Evolutionary conservation across 306 rosid species (phyloP), one percentile per base, ranked within the genome.

Genomic region (Nissolia schottii): DNA sequence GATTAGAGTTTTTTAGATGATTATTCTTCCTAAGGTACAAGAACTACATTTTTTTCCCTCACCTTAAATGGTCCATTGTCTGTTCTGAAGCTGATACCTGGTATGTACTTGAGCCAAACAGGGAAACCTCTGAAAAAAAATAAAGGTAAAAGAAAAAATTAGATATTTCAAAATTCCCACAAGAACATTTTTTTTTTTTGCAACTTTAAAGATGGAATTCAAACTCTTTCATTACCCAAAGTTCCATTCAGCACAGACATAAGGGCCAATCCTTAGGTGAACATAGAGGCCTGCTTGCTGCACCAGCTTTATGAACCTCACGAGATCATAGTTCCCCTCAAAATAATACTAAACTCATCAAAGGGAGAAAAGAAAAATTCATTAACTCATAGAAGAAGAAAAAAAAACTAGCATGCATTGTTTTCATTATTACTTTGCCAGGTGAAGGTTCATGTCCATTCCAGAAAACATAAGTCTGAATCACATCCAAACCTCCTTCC

Each of bases 161-260:
- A 56, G 8, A 64, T 29, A 19, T 37, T 46, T 71, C 64, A 16
- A 13, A 71, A 53, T 71, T 53, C 62, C 48, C 3, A 32, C 28
- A 32, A 18, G 18, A 34, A 61, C 50, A 13, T 38, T 62, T 69
- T 63, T 2, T 3, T 23, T 11, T 12, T 24, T 57, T 63, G 2
- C 3, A 18, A 12, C 8, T 19, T 38, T 49, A 23, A 70, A 59
- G 5, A 64, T 14, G 22, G 71, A 60, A 55, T 68, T 72, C 0
- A 75, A 27, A 15, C 29, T 12, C 46, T 50, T 45, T 62, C 15
- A 41, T 74, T 94, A 94, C 99, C 99, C 99, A 37, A 94, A 94
- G 79, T 94, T 94, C 99, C 99, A 94, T 69, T 94, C 99, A 53
- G 99, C 99, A 75, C 99, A 94, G 65, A 90, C 87, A 86, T 94